A percentile compares a stretch with the other conserved stretches of the same genome.
Evolutionary conservation across 441 rosid genomes (phyloP).

Genomic region (Adansonia madagascariensis): DNA sequence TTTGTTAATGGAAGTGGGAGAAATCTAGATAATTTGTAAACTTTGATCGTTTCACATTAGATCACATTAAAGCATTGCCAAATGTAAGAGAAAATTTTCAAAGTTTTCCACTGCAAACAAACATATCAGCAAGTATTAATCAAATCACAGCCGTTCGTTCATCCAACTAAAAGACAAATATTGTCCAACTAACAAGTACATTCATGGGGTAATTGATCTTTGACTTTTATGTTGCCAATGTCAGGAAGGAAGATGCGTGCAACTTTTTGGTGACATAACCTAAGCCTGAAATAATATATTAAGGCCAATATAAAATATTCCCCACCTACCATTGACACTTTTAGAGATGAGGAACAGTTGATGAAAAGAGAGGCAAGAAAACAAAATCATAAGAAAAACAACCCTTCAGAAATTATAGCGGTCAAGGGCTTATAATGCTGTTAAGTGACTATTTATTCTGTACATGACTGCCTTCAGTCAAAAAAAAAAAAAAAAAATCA

Average conservation of each 20-base stretch:
- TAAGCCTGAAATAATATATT: neutral
- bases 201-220: neutral
- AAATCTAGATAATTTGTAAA: neutral
- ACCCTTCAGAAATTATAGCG: neutral
- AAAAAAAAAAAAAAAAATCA: conserved; percentile 1
- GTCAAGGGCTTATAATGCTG: neutral
- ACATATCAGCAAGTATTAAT: neutral
- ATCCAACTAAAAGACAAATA: no score
- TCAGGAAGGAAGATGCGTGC: neutral
- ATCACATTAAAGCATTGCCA: neutral
- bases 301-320: neutral
- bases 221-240: neutral
- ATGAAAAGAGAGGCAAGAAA: neutral
- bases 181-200: neutral
- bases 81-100: neutral
- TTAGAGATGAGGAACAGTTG: neutral
- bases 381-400: no score
- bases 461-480: conserved; percentile 26
- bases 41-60: neutral
- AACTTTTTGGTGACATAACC: neutral
- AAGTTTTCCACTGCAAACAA: neutral
- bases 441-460: conserved; percentile 11
- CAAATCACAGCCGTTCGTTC: no score
- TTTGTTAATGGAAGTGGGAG: neutral
- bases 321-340: conserved; percentile 9